Conservation (phyloP, 2,329 filamentous ascomycete species). For the Ophiostoma montium region DNA sequence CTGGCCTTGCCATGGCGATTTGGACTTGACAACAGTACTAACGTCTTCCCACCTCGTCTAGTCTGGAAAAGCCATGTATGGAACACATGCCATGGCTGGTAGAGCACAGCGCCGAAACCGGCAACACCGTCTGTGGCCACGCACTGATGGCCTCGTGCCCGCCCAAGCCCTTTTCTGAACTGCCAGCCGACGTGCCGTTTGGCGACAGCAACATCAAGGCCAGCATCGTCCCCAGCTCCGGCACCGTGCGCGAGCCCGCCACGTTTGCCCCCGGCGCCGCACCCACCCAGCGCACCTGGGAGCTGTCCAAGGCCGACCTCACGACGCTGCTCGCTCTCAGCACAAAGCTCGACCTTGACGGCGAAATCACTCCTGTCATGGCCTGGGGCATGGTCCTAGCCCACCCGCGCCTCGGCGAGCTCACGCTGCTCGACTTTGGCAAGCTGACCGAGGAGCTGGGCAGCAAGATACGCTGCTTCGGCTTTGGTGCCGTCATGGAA, state of each 20-base stretch:
- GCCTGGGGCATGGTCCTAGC: slow-evolving; percentile 72
- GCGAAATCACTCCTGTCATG: slow-evolving; percentile 91
- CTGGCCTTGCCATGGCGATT: not conserved
- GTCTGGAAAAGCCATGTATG: slow-evolving; percentile 86
- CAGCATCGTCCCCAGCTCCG: not conserved
- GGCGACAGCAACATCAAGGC: slow-evolving; percentile 27
- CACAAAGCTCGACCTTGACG: slow-evolving; percentile 66
- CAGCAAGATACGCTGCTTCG: slow-evolving; percentile 81
- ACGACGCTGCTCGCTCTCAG: slow-evolving; percentile 74
- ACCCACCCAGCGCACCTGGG: slow-evolving; percentile 57
- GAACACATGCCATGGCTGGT: slow-evolving; percentile 73
- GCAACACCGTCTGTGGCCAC: slow-evolving; percentile 67
- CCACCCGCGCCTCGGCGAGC: slow-evolving; percentile 52
- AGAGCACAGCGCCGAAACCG: slow-evolving; percentile 41
- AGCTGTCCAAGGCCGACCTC: slow-evolving; percentile 62
- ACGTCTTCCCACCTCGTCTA: slow-evolving; percentile 29
- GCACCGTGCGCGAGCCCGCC: not conserved
- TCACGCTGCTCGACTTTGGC: slow-evolving; percentile 55
- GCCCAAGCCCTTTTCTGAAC: slow-evolving; percentile 44
- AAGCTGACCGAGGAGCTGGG: slow-evolving; percentile 59
- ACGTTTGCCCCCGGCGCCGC: not conserved
- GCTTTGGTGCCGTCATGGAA: slow-evolving; percentile 53
- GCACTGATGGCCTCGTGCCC: slow-evolving; percentile 88
- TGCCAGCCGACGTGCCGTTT: slow-evolving; percentile 38
- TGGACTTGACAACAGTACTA: not conserved